Evolutionary conservation across 108 stramenopile genomes (phyloP).

Genomic region (Nannochloropsis granulata): DNA sequence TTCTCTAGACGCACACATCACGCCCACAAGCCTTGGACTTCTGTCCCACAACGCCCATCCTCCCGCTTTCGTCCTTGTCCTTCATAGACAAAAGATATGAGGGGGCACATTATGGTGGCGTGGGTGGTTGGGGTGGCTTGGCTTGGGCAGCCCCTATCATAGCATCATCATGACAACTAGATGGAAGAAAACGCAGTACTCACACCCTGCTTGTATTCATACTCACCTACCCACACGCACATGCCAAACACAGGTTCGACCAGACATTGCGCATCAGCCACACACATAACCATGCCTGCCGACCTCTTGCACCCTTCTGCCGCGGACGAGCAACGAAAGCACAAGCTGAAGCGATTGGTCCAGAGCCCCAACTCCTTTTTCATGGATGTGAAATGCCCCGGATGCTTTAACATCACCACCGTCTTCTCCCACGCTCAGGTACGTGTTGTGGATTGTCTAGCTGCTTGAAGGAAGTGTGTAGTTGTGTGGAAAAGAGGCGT

Average conservation of each 20-base stretch:
- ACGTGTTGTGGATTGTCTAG: not conserved
- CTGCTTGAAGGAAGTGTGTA: not conserved
- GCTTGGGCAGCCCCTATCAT: too few relatives aligned
- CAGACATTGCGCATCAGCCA: not conserved
- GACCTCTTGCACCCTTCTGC: constrained; percentile 87
- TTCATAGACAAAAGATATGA: too few relatives aligned
- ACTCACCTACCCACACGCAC: too few relatives aligned
- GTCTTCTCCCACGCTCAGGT: constrained; percentile 44
- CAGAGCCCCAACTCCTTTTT: constrained; percentile 98
- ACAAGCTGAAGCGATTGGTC: constrained; percentile 99
- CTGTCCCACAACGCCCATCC: too few relatives aligned
- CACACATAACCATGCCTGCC: constrained; percentile 64
- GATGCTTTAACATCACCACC: constrained; percentile 92
- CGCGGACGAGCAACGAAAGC: constrained; percentile 72
- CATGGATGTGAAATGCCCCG: constrained; percentile 99
- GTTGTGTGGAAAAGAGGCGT: not conserved
- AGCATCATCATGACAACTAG: too few relatives aligned
- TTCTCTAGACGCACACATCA: too few relatives aligned
- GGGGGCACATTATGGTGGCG: too few relatives aligned
- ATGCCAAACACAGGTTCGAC: not conserved
- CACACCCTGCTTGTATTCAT: too few relatives aligned
- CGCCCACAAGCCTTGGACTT: too few relatives aligned
- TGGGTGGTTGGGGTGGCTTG: too few relatives aligned
- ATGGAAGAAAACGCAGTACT: too few relatives aligned
- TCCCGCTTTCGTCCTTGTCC: too few relatives aligned